Conservation (phyloP, 805 yeast species). For the Scheffersomyces coipomensis region DNA sequence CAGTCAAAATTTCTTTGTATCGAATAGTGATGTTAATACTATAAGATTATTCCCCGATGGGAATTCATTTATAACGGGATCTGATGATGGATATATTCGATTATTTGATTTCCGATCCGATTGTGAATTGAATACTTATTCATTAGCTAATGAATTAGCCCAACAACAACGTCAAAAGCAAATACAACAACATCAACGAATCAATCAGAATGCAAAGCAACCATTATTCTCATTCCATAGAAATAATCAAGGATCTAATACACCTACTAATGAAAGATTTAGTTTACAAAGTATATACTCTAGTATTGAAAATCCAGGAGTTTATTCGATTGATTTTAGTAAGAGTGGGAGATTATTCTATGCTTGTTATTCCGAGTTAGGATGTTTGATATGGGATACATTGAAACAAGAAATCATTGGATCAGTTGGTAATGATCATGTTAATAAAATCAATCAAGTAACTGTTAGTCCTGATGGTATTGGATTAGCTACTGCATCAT, state of each 20-base stretch:
- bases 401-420: constrained; percentile 66
- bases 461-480: constrained; percentile 70
- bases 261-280: constrained; percentile 10
- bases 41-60: constrained; percentile 69
- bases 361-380: constrained; percentile 72
- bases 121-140: constrained; percentile 58
- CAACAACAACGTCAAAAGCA: not conserved
- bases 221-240: not conserved
- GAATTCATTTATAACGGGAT: constrained; percentile 67
- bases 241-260: constrained; percentile 4
- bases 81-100: constrained; percentile 73
- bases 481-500: constrained; percentile 74
- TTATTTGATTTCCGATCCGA: constrained; percentile 78
- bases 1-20: constrained; percentile 50
- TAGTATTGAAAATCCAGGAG: constrained; percentile 61
- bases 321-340: constrained; percentile 70
- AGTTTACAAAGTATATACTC: constrained; percentile 12
- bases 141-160: constrained; percentile 8
- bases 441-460: constrained; percentile 60
- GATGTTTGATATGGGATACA: constrained; percentile 77
- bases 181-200: constrained; percentile 1
- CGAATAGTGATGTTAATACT: constrained; percentile 62
- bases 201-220: not conserved
- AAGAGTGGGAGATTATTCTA: constrained; percentile 72
- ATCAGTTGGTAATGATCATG: constrained; percentile 42